Conservation (phyloP, 768 basidiomycete species). For the Trametopsis cervina region DNA sequence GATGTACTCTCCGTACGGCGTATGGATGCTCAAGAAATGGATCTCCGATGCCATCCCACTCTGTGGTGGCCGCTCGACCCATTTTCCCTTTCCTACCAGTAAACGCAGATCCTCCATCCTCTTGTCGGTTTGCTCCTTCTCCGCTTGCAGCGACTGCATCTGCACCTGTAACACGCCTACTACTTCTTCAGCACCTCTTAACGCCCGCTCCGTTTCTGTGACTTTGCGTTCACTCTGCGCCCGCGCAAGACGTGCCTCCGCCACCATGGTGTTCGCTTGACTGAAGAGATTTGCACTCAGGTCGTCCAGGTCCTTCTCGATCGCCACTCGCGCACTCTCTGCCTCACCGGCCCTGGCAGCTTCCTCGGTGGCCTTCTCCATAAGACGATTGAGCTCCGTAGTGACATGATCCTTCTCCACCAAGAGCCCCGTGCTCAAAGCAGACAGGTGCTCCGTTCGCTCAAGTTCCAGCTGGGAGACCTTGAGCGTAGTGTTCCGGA, state of each 20-base stretch:
- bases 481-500: constrained; percentile 55
- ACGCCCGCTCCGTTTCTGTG: constrained; percentile 65
- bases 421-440: constrained; percentile 83
- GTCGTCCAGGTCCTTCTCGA: constrained; percentile 93
- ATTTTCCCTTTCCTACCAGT: constrained; percentile 64
- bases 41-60: constrained; percentile 20
- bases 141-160: constrained; percentile 67
- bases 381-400: constrained; percentile 83
- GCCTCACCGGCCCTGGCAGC: constrained; percentile 87
- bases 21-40: constrained; percentile 58
- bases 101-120: constrained; percentile 42
- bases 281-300: constrained; percentile 85
- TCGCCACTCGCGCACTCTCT: constrained; percentile 70
- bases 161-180: constrained; percentile 79
- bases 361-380: constrained; percentile 94
- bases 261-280: constrained; percentile 98
- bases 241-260: constrained; percentile 68
- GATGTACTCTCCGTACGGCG: constrained; percentile 76
- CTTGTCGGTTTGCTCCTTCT: constrained; percentile 56
- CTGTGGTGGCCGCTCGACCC: constrained; percentile 39
- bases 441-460: constrained; percentile 80
- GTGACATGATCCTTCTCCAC: constrained; percentile 92
- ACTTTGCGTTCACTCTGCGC: constrained; percentile 71
- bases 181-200: constrained; percentile 81
- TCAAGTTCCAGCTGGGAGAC: constrained; percentile 80